Evolutionary conservation across 2,329 filamentous ascomycete genomes (phyloP).

Genomic region (Stachybotrys chlorohalonatus): DNA sequence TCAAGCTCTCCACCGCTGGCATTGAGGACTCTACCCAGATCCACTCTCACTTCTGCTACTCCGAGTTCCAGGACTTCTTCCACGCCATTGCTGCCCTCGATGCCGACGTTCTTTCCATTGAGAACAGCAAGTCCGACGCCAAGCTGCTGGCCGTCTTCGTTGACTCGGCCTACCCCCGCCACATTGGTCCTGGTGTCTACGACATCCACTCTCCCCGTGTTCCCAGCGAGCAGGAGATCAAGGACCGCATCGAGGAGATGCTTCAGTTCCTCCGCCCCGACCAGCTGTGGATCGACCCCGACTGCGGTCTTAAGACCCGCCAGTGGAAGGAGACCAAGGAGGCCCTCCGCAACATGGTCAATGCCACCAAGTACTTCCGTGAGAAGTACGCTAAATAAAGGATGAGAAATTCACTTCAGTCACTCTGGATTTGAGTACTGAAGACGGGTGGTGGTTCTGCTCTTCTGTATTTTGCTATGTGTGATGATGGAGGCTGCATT

Average conservation of each 20-base stretch:
- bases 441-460: conserved; percentile 7
- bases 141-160: conserved; percentile 99
- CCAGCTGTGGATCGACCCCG: conserved; percentile 99
- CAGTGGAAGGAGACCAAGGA: conserved; percentile 99
- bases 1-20: conserved; percentile 90
- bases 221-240: conserved; percentile 95
- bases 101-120: conserved; percentile 95
- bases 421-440: conserved; percentile 6
- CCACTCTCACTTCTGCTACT: conserved; percentile 99
- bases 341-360: conserved; percentile 92
- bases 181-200: conserved; percentile 99
- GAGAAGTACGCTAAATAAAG: conserved; percentile 67
- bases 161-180: conserved; percentile 91
- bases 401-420: conserved; percentile 6
- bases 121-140: conserved; percentile 99
- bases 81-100: conserved; percentile 97
- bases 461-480: conserved; percentile 2
- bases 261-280: conserved; percentile 92
- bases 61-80: conserved; percentile 99
- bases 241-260: conserved; percentile 97
- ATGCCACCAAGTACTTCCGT: conserved; percentile 95
- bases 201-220: conserved; percentile 99
- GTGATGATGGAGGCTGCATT: conserved; percentile 22
- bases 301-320: conserved; percentile 98
- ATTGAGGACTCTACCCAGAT: conserved; percentile 96